Percentiles rank a stretch among this genome's conserved stretches.
Conservation (phyloP, 192 early-diverging fungal species). For the Coemansia furcata region DNA sequence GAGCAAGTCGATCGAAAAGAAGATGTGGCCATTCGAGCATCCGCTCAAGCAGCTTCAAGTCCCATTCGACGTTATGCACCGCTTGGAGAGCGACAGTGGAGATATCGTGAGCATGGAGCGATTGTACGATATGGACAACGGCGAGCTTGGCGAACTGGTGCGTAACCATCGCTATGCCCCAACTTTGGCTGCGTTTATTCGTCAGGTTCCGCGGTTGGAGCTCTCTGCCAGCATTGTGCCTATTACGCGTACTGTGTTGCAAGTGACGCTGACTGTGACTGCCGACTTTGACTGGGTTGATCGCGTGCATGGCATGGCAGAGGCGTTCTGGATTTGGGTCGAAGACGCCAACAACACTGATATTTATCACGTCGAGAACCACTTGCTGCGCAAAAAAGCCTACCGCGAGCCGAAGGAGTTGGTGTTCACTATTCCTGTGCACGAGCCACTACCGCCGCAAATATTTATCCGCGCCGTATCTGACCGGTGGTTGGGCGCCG, state of each 20-base stretch:
- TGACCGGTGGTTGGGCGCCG: conserved; percentile 93
- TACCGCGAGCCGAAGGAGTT: conserved; percentile 67
- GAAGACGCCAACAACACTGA: conserved; percentile 87
- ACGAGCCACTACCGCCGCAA: conserved; percentile 88
- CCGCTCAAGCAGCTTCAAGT: conserved; percentile 80
- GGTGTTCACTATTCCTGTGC: conserved; percentile 87
- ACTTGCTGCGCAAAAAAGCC: conserved; percentile 71
- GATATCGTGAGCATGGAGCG: conserved; percentile 54
- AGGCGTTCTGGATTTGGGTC: conserved; percentile 97
- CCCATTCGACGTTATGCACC: conserved; percentile 67
- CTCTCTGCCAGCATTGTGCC: conserved; percentile 83
- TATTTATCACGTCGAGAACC: conserved; percentile 91
- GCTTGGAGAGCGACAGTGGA: conserved; percentile 52
- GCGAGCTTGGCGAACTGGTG: conserved; percentile 86
- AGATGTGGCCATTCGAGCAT: conserved; percentile 92
- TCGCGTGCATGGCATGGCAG: conserved; percentile 81
- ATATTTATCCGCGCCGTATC: conserved; percentile 91
- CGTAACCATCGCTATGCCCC: conserved; percentile 76
- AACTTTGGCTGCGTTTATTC: conserved; percentile 68
- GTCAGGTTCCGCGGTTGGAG: conserved; percentile 82
- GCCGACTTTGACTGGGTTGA: conserved; percentile 96
- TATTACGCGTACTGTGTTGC: conserved; percentile 89
- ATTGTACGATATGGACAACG: conserved; percentile 80
- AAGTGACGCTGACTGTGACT: conserved; percentile 73
- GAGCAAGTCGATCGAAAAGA: conserved; percentile 81